Conservation (phyloP, 192 early-diverging fungal species). For the Chytriomyces sp. region DNA sequence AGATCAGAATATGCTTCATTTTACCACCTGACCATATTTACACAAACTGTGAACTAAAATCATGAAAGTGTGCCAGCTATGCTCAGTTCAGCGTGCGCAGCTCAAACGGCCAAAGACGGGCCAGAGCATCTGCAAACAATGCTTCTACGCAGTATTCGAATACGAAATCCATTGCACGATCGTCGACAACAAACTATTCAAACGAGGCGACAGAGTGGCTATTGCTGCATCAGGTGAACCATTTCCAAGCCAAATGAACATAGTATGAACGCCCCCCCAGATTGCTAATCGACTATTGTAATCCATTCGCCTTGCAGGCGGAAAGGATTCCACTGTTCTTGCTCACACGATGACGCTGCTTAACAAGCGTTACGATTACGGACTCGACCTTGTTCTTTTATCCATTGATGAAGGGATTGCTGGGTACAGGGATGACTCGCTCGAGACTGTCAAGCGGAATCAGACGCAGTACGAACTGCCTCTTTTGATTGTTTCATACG, state of each 20-base stretch:
- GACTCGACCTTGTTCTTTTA: constrained; percentile 86
- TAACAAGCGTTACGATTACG: constrained; percentile 92
- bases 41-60: too few relatives aligned
- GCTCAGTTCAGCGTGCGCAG: constrained; percentile 72
- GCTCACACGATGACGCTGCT: constrained; percentile 93
- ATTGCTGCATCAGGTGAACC: constrained; percentile 91
- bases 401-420: constrained; percentile 98
- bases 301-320: background rate
- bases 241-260: background rate
- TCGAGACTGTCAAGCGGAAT: constrained; percentile 97
- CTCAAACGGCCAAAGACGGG: constrained; percentile 92
- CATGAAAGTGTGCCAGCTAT: constrained; percentile 66
- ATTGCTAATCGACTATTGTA: background rate
- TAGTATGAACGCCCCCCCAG: too few relatives aligned
- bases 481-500: constrained; percentile 91
- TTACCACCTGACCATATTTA: too few relatives aligned
- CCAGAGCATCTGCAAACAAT: constrained; percentile 84
- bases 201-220: constrained; percentile 84
- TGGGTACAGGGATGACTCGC: constrained; percentile 96
- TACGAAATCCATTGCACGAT: constrained; percentile 95
- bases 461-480: constrained; percentile 92
- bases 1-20: too few relatives aligned
- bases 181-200: constrained; percentile 79
- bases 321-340: constrained; percentile 90
- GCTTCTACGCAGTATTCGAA: constrained; percentile 93